phyloP scores from a whole-genome alignment of 176 grass and related monocot genomes.

The Avena atlantica region DNA sequence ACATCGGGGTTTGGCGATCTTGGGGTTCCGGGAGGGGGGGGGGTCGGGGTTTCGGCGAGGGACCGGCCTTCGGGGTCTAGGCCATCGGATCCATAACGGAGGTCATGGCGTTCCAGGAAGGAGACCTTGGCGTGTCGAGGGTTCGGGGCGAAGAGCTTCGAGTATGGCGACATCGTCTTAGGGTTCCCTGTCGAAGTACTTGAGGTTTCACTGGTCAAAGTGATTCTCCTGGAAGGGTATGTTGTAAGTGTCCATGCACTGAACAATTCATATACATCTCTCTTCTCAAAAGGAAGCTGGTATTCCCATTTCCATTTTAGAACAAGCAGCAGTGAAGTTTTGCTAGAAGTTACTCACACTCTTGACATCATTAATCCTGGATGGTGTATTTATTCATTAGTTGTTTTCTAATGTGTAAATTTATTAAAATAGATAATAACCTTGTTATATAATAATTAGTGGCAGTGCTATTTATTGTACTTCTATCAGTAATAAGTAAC shows the following conservation, averaged over 20 bases:
- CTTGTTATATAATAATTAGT: not conserved
- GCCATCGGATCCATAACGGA: too few relatives aligned
- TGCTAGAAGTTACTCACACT: slow-evolving; percentile 21
- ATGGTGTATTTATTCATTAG: slow-evolving; percentile 13
- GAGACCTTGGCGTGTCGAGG: too few relatives aligned
- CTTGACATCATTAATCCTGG: slow-evolving; percentile 1
- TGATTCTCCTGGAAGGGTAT: slow-evolving; percentile 96
- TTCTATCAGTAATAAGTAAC: not conserved
- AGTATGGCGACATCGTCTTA: too few relatives aligned
- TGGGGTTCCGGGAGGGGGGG: too few relatives aligned
- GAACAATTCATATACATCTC: slow-evolving; percentile 19
- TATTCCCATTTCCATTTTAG: slow-evolving; percentile 12
- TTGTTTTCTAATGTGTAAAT: slow-evolving; percentile 32
- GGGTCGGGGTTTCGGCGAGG: too few relatives aligned
- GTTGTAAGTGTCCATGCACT: not conserved
- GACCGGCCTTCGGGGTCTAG: too few relatives aligned
- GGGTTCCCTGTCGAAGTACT: too few relatives aligned
- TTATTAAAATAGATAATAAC: not conserved
- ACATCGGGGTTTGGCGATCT: too few relatives aligned
- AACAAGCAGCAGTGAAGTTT: not conserved
- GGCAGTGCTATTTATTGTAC: not conserved
- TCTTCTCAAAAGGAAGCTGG: slow-evolving; percentile 33
- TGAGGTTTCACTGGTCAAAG: slow-evolving; percentile 93
- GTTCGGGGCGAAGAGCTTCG: too few relatives aligned
- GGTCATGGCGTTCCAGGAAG: too few relatives aligned